Conservation (phyloP, 169 alveolate species). For the Plasmodium vivax region DNA sequence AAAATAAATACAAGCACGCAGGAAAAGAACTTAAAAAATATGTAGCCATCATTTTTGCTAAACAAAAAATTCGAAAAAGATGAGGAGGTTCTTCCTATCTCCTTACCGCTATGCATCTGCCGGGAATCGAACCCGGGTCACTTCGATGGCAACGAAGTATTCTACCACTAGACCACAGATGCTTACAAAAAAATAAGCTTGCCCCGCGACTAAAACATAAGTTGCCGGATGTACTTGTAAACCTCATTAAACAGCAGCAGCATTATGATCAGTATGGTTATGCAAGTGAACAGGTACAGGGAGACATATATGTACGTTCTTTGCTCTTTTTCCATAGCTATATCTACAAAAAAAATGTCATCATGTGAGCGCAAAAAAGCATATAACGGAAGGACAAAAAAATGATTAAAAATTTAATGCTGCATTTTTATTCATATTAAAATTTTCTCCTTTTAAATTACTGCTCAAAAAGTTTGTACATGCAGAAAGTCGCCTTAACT, state of each 20-base stretch:
- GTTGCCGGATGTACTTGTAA: not conserved
- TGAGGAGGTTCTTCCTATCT: too few species aligned
- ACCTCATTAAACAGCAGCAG: not conserved
- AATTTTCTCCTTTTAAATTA: not conserved
- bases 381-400: not conserved
- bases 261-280: not conserved
- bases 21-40: not conserved
- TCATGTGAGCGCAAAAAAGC: not conserved
- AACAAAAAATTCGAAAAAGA: not conserved
- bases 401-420: not conserved
- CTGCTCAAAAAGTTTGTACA: not conserved
- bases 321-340: not conserved
- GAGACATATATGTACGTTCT: not conserved
- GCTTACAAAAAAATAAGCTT: conserved; percentile 73
- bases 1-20: not conserved
- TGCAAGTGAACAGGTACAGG: not conserved
- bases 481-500: not conserved
- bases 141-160: conserved; percentile 98
- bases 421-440: not conserved
- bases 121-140: conserved; percentile 99
- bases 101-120: conserved; percentile 88
- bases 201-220: not conserved
- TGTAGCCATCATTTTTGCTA: not conserved
- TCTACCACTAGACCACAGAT: conserved; percentile 98
- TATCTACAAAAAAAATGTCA: not conserved